These are phyloP conservation scores for Nigrospora oryzae DNA, from an alignment of 2,329 filamentous ascomycete genomes.

Conservation along the genomic window DNA sequence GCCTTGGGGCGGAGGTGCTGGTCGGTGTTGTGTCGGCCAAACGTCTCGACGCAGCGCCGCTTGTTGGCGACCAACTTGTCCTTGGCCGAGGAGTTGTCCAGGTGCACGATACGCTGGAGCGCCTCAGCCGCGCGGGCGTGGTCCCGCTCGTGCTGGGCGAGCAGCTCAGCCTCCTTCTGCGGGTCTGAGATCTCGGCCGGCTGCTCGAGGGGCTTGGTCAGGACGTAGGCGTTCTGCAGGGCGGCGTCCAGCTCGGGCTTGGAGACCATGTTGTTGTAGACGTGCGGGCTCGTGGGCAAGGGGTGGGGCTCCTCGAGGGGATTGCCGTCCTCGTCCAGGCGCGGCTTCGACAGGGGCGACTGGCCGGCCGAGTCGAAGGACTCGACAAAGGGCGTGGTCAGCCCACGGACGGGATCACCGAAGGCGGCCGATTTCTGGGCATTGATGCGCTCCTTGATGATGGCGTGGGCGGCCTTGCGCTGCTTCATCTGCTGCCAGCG, in stretches of 20 bases:
- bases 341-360: conserved; percentile 23
- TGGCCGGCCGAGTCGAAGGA: conserved; percentile 64
- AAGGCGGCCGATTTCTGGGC: conserved; percentile 54
- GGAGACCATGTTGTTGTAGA: conserved; percentile 72
- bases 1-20: conserved; percentile 54
- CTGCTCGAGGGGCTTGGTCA: conserved; percentile 50
- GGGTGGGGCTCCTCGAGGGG: conserved; percentile 26
- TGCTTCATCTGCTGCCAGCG: conserved; percentile 72
- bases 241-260: conserved; percentile 58
- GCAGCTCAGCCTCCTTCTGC: conserved; percentile 21
- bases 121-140: conserved; percentile 67
- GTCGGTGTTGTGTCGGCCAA: conserved; percentile 90
- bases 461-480: conserved; percentile 74
- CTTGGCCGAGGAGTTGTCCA: conserved; percentile 70
- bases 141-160: conserved; percentile 37
- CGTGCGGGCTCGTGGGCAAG: conserved; percentile 37
- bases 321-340: conserved; percentile 32
- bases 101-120: conserved; percentile 67
- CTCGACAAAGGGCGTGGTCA: conserved; percentile 72
- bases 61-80: conserved; percentile 78
- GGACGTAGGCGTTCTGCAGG: conserved; percentile 55
- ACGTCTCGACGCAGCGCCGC: conserved; percentile 73
- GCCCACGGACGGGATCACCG: conserved; percentile 74
- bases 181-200: conserved; percentile 31
- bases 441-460: conserved; percentile 62